Evolutionary conservation across 495 filamentous ascomycete species (phyloP).

Genomic region (Clohesyomyces aquaticus): DNA sequence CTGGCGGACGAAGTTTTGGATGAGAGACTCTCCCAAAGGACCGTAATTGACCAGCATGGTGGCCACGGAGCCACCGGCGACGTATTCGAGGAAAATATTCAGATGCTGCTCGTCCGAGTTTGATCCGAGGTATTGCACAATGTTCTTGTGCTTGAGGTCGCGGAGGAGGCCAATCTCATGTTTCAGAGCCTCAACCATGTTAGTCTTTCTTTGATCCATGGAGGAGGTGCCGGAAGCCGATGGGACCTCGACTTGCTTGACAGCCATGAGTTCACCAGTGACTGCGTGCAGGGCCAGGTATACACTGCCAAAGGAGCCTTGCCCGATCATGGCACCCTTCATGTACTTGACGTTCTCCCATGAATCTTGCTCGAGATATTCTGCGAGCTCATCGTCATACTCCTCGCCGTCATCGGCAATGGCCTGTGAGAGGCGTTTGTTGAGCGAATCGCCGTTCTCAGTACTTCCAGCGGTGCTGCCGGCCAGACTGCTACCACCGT

Average conservation of each 20-base stretch:
- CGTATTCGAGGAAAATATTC: slow-evolving; percentile 99
- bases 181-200: slow-evolving; percentile 96
- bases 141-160: slow-evolving; percentile 93
- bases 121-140: slow-evolving; percentile 96
- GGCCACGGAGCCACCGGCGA: slow-evolving; percentile 94
- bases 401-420: slow-evolving; percentile 83
- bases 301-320: slow-evolving; percentile 95
- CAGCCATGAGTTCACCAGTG: slow-evolving; percentile 95
- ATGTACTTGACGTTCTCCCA: slow-evolving; percentile 98
- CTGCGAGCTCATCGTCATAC: slow-evolving; percentile 61
- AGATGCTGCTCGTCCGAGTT: slow-evolving; percentile 87
- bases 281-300: slow-evolving; percentile 96
- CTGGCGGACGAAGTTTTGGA: slow-evolving; percentile 95
- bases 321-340: slow-evolving; percentile 95
- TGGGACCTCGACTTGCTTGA: slow-evolving; percentile 97
- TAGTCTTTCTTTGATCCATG: slow-evolving; percentile 89
- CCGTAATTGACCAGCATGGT: slow-evolving; percentile 99
- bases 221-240: slow-evolving; percentile 74
- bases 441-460: slow-evolving; percentile 66
- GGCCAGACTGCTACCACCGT: slow-evolving; percentile 71
- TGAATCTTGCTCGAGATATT: slow-evolving; percentile 84
- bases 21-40: slow-evolving; percentile 86
- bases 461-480: slow-evolving; percentile 70
- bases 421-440: slow-evolving; percentile 65
- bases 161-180: slow-evolving; percentile 93